Conservation (phyloP, 345 rosid genomes). For the Moricandia moricandioides region DNA sequence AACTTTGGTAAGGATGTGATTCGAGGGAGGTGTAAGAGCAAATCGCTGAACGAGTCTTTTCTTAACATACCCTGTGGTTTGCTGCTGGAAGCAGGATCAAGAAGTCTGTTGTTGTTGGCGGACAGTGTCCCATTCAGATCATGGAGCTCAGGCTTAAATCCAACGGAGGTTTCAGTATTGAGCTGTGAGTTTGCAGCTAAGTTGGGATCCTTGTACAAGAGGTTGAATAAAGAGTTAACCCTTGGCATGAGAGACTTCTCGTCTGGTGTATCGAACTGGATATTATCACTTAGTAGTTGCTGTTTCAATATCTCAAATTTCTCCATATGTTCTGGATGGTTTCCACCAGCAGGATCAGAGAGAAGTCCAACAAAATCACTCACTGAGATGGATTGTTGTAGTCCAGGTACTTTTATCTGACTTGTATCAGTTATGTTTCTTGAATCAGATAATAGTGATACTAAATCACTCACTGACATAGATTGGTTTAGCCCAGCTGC, state of each 20-base stretch:
- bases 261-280: constrained; percentile 71
- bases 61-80: constrained; percentile 72
- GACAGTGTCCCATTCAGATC: constrained; percentile 33
- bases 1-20: constrained; percentile 93
- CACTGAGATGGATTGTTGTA: constrained; percentile 85
- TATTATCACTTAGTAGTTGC: constrained; percentile 73
- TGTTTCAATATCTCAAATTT: constrained; percentile 75
- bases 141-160: constrained; percentile 38
- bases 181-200: constrained; percentile 53
- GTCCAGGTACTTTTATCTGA: constrained; percentile 82
- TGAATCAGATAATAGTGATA: constrained; percentile 45
- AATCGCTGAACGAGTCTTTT: constrained; percentile 82
- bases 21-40: constrained; percentile 86
- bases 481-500: constrained; percentile 76
- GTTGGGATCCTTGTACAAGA: constrained; percentile 72
- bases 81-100: constrained; percentile 54
- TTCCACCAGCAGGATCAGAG: constrained; percentile 65
- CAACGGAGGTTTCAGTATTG: constrained; percentile 44
- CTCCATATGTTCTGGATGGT: constrained; percentile 49
- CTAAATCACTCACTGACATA: constrained; percentile 83
- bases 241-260: constrained; percentile 96
- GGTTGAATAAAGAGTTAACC: constrained; percentile 95
- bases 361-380: constrained; percentile 78
- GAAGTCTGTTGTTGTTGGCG: constrained; percentile 35
- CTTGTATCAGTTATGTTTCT: constrained; percentile 61